Conservation (phyloP, 1,284 basidiomycete genomes). For the Cryptococcus sp. region DNA sequence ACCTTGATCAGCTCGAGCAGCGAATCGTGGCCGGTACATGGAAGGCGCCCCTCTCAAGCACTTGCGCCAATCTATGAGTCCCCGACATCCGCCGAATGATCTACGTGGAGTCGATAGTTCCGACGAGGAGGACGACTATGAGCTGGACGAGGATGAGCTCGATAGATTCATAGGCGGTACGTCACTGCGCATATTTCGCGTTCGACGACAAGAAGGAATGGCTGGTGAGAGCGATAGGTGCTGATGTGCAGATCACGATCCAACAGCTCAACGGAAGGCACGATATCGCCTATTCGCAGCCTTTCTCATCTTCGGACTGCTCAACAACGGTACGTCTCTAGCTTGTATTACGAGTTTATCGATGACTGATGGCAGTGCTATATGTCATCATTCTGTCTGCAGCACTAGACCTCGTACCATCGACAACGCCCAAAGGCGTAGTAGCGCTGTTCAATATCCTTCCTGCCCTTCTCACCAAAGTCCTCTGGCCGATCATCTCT, state of each 20-base stretch:
- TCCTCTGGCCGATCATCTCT: slow-evolving; percentile 87
- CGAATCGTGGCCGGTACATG: background rate
- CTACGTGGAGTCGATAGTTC: background rate
- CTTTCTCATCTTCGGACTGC: slow-evolving; percentile 44
- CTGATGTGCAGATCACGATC: background rate
- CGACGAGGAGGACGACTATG: background rate
- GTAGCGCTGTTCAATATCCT: slow-evolving; percentile 88
- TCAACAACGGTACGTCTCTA: slow-evolving; percentile 39
- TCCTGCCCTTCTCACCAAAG: slow-evolving; percentile 73
- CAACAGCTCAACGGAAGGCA: background rate
- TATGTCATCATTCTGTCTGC: slow-evolving; percentile 96
- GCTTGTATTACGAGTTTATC: too few species aligned
- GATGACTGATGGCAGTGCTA: slow-evolving; percentile 63
- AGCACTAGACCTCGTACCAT: slow-evolving; percentile 86
- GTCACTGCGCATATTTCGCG: background rate
- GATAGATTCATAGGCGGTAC: background rate
- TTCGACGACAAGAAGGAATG: background rate
- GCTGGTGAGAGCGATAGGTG: too few species aligned
- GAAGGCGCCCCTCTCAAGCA: background rate
- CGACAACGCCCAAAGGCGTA: slow-evolving; percentile 78
- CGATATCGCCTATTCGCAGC: slow-evolving; percentile 28
- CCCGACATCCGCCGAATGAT: background rate
- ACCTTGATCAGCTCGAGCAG: too few species aligned
- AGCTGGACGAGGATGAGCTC: slow-evolving; percentile 6
- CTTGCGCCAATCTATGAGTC: background rate